Base-by-base conservation (phyloP, 768 basidiomycete genomes). In the Termitomyces sp. region DNA sequence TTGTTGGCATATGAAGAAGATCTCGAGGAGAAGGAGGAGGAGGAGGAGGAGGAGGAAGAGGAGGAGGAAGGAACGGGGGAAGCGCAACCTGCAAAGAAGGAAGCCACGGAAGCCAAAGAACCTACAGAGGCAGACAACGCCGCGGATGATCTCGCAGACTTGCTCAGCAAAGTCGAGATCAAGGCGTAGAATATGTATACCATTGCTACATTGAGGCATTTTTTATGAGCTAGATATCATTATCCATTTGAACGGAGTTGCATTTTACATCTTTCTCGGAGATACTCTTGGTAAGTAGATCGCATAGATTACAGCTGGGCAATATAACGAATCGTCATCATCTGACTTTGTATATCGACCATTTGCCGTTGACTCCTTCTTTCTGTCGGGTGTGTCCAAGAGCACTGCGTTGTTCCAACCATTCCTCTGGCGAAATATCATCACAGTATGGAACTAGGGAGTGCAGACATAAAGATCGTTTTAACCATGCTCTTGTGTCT, bases 1-100 rank as follows among this genome's bases (percentile, higher is more conserved):
- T 67, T 91, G 5, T 72, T 86, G 7, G 75, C 83, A 0, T 78
- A 80, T 1, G 89, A 94, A 54, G 91, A 91, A n/a, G 92, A 95
- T 1, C 90, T 91, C 23, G 83, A 85, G 35, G 86, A 91, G n/a
- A n/a, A n/a, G 48, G 88, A 86, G 46, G 85, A 83, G 46, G 79
- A 85, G 19, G 81, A 79, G 37, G 81, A 79, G 17, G 80, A 80
- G 54, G 77, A 78, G 57, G 76, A 79, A 30, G 34, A 34, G 3
- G 81, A 74, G 35, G 73, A 77, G 34, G 75, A 72, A 12, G 72
- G 69, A 23, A 70, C 68, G 27, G 69, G 67, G 23, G 69, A 66
- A 28, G 64, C 66, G 44, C 70, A 63, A 25, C 64, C 65, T 40
- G 72, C 72, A 12, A 35, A 50, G 25, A 37, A 39, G 25, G 37